Evolutionary conservation across 1,284 basidiomycete species (phyloP), one percentile per base, ranked within the genome.

Genomic region (Ganoderma meredithae): DNA sequence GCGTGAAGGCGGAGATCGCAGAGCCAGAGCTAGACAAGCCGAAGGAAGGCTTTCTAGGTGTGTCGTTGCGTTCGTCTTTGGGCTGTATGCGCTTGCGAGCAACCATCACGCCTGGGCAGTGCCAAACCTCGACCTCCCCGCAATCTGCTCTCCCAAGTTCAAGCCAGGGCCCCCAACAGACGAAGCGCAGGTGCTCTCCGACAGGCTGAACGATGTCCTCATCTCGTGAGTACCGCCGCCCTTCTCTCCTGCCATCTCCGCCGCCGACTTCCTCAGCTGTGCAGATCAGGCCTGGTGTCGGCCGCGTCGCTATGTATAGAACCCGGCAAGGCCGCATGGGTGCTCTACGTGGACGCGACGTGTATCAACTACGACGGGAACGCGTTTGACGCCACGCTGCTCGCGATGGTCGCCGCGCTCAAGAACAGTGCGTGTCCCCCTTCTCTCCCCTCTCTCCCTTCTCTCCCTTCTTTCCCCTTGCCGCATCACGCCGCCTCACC

Each of bases 321-420:
- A 22, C 86, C 89, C 0, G 90, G 89, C 3, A 94, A 92, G 78
- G 86, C 95, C 0, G 96, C 86, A 0, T 99, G 96, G 96, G 91
- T 92, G 31, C 84, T 99, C 19, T 98, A 98, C 79, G 86, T 99
- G 71, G 97, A 99, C 72, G 89, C 95, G 39, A 94, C 93, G 5
- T 98, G 96, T 80, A 93, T 99, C 75, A 98, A 97, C 81, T 97
- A 96, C 75, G 97, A 99, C 78, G 97, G 97, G 10, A 98, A 98
- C 76, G 93, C 88, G 1, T 94, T 98, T 72, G 97, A 99, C 72
- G 95, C 97, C 0, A 88, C 95, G 0, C 84, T 98, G 2, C 79
- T 98, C 17, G 95, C 96, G 0, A 93, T 97, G 83, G 88, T 96
- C 60, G 90, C 92, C 15, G 96, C 97, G 3, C 82, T 99, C 60